Conservation (phyloP, 1,139 yeast genomes). For the Lodderomyces orthopsilosis region DNA sequence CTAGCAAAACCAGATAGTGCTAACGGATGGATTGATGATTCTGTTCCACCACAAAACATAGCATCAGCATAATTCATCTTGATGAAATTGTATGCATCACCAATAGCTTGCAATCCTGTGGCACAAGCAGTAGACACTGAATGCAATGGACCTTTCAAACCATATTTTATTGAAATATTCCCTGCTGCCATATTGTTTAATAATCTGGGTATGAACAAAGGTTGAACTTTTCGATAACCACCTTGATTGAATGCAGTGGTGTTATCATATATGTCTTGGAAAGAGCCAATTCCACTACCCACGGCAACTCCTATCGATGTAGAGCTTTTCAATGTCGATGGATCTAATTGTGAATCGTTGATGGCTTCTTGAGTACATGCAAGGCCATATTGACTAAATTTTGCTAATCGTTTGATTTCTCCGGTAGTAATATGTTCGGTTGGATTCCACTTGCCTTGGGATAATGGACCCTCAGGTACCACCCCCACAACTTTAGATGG, state of each 20-base stretch:
- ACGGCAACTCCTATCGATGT: constrained; percentile 65
- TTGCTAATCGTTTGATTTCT: constrained; percentile 62
- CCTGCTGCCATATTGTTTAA: constrained; percentile 96
- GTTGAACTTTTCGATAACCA: constrained; percentile 77
- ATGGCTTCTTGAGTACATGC: constrained; percentile 79
- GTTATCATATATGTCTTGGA: constrained; percentile 69
- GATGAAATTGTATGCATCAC: constrained; percentile 86
- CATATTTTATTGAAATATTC: constrained; percentile 74
- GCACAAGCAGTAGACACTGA: constrained; percentile 95
- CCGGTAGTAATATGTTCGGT: constrained; percentile 41
- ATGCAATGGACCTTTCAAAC: constrained; percentile 82
- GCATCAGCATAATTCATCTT: constrained; percentile 77
- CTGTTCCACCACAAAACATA: constrained; percentile 92
- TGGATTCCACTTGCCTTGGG: constrained; percentile 52
- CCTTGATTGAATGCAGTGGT: constrained; percentile 44
- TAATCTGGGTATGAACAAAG: constrained; percentile 80
- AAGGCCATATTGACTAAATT: constrained; percentile 75
- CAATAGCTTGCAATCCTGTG: constrained; percentile 90
- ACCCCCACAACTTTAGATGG: constrained; percentile 78
- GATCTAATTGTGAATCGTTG: constrained; percentile 38
- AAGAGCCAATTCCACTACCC: constrained; percentile 92
- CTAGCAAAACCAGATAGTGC: constrained; percentile 91
- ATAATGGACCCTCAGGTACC: constrained; percentile 55
- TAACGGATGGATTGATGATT: constrained; percentile 81
- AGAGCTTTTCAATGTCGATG: constrained; percentile 7